These are phyloP conservation scores for Tricholoma sp. DNA, from an alignment of 768 basidiomycete genomes.

Conservation along the genomic window DNA sequence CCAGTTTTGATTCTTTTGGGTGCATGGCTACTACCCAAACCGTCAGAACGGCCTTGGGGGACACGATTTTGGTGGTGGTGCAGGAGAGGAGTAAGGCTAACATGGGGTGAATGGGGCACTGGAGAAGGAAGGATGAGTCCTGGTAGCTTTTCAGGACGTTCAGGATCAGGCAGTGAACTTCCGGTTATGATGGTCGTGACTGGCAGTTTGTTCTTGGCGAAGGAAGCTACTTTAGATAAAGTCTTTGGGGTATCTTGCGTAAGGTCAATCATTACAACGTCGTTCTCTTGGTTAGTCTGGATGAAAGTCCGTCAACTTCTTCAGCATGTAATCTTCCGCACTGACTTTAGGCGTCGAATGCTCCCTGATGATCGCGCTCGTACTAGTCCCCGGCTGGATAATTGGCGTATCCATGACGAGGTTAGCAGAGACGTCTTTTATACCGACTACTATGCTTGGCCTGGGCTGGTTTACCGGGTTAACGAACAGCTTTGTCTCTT, in stretches of 20 bases:
- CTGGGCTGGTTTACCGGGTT: not conserved
- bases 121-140: not conserved
- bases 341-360: not conserved
- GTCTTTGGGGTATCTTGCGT: conserved; percentile 25
- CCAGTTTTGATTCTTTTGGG: not conserved
- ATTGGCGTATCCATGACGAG: not conserved
- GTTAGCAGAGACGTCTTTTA: not conserved
- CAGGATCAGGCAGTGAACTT: not conserved
- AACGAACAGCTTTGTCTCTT: not conserved
- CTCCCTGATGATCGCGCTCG: not conserved
- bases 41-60: not conserved
- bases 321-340: not conserved
- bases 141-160: not conserved
- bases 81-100: not conserved
- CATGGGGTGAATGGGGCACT: not conserved
- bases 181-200: not conserved
- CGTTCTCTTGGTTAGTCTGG: conserved; percentile 4
- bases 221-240: not conserved
- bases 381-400: not conserved
- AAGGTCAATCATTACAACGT: conserved; percentile 39
- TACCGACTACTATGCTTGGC: not conserved
- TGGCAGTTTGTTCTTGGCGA: not conserved
- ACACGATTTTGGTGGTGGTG: not conserved
- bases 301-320: not conserved
- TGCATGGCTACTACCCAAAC: not conserved